A percentile compares a stretch with the other conserved stretches of the same genome.
Conservation (phyloP, 2,329 filamentous ascomycete genomes). For the Metarhizium album region DNA sequence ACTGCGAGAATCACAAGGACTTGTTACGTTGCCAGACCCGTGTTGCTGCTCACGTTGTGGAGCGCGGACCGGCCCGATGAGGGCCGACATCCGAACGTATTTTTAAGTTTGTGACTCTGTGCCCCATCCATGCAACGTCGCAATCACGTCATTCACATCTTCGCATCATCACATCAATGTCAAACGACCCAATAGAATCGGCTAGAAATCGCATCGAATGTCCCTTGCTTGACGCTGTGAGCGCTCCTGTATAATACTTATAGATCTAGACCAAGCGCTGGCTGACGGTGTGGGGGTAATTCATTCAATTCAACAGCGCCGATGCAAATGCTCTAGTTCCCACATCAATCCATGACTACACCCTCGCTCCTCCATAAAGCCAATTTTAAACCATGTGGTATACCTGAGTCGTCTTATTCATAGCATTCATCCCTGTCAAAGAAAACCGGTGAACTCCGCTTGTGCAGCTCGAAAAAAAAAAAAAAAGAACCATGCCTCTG, state of each 20-base stretch:
- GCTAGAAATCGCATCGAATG: too few relatives aligned
- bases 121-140: too few relatives aligned
- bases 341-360: neutral
- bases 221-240: too few relatives aligned
- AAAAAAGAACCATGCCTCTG: neutral
- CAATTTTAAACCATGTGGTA: constrained; percentile 7
- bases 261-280: neutral
- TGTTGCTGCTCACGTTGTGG: neutral
- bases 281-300: neutral
- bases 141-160: too few relatives aligned
- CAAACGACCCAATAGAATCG: too few relatives aligned
- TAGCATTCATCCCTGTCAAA: constrained; percentile 2
- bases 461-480: neutral
- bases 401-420: constrained; percentile 8
- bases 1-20: too few relatives aligned
- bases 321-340: neutral
- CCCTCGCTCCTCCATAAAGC: neutral
- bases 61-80: neutral
- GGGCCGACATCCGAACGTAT: too few relatives aligned
- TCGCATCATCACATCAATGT: neutral
- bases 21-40: too few relatives aligned
- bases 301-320: neutral
- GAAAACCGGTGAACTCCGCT: constrained; percentile 4
- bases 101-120: too few relatives aligned
- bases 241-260: neutral